These are phyloP conservation scores for Pestalotiopsis sp. DNA, from an alignment of 2,329 filamentous ascomycete species.

Conservation along the genomic window DNA sequence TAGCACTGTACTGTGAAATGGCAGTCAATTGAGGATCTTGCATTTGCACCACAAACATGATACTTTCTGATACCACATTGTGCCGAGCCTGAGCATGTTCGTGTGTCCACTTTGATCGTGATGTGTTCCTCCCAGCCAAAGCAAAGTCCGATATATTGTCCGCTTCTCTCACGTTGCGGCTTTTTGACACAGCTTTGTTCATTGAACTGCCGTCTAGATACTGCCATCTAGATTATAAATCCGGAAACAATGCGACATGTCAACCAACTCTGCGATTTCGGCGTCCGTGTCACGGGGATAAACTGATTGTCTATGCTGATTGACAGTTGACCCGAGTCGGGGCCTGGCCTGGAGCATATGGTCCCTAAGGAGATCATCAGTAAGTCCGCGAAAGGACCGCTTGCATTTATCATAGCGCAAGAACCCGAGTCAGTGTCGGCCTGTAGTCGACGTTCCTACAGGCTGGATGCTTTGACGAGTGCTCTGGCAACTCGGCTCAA, in stretches of 20 bases:
- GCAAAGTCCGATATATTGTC: background rate
- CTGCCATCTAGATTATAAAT: background rate
- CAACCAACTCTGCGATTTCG: background rate
- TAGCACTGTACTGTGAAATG: constrained; percentile 18
- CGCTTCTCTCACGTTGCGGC: background rate
- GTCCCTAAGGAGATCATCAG: constrained; percentile 1
- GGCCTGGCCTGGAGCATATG: background rate
- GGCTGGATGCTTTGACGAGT: background rate
- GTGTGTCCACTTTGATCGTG: background rate
- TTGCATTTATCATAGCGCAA: background rate
- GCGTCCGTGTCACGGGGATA: background rate
- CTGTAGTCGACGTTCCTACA: background rate
- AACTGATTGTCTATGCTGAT: background rate
- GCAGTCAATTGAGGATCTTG: constrained; percentile 19
- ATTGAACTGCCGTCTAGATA: background rate
- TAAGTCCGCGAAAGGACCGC: background rate
- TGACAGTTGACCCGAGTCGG: background rate
- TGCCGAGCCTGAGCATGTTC: background rate
- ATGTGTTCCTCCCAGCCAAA: background rate
- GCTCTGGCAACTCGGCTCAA: background rate
- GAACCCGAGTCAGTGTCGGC: background rate
- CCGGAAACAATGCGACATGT: background rate
- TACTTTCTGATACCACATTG: background rate
- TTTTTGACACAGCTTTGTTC: background rate
- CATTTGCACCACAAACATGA: constrained; percentile 16